Evolutionary conservation across 345 rosid species (phyloP), one percentile per base, ranked within the genome.

Genomic region (Moricandia moricandioides): DNA sequence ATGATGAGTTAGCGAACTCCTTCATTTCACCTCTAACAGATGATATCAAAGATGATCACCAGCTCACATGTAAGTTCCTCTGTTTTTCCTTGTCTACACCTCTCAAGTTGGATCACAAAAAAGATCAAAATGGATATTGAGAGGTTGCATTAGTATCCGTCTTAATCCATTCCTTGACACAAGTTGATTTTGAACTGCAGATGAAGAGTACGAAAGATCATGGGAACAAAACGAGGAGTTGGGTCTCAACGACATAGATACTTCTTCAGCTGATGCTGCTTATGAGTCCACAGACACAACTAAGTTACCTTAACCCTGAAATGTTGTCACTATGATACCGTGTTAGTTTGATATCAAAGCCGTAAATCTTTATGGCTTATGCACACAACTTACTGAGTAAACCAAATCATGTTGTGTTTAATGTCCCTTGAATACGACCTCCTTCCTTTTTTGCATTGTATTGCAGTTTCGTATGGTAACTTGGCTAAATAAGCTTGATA

Each of bases 201-300:
- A 71, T 65, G 97, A 91, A 80, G 95, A 94, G 60, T 91, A 87
- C 27, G 88, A 83, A 79, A 89, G 98, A 49, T 86, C 96, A 12
- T 91, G 96, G 96, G 98, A 94, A 63, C 96, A 94, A 74, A 91
- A 91, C 7, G 98, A 94, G 77, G 98, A 94, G 51, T 78, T 94
- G 78, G 97, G 97, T 79, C 84, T 94, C 40, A 94, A 94, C 40
- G 97, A 90, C 73, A 88, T 94, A 0, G 95, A 91, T 75, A 94
- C 98, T 47, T 83, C 93, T n/a, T 84, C 91, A 2, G 98, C 96
- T 2, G 97, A 94, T 75, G 89, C 82, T 58, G 91, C 97, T 16
- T 89, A 94, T 66, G 83, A 77, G 29, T 31, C 52, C 18, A 45
- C 30, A 21, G 64, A 66, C 34, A 52, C 78, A 24, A 52, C 71